Conservation (phyloP, 2,329 filamentous ascomycete species). For the Fusarium chlamydosporum region DNA sequence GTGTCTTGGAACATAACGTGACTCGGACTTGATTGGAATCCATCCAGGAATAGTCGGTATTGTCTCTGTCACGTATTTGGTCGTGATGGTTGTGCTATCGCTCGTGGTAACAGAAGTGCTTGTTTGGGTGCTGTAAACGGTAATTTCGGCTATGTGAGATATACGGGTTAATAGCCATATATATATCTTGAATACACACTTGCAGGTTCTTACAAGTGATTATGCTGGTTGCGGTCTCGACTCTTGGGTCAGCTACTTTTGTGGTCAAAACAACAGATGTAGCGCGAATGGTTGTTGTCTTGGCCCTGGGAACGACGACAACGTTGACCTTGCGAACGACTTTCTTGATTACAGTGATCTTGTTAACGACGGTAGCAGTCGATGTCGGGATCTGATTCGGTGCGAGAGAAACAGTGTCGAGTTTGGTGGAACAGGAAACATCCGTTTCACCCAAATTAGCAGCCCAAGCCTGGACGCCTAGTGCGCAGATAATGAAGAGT, state of each 20-base stretch:
- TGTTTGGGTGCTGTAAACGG: not conserved
- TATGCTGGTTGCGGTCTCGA: not conserved
- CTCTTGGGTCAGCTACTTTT: not conserved
- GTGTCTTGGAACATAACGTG: not conserved
- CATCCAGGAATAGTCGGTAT: not conserved
- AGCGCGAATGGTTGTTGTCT: not conserved
- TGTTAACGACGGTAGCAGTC: not conserved
- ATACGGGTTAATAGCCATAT: not conserved
- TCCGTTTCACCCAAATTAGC: not conserved
- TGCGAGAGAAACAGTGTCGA: not conserved
- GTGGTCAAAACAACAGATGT: not conserved
- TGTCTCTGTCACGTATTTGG: not conserved
- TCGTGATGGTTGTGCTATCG: not conserved
- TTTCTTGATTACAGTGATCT: conserved; percentile 8
- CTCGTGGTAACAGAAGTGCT: not conserved
- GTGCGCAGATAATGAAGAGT: not conserved
- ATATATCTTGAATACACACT: not conserved
- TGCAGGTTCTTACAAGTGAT: not conserved
- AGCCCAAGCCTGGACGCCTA: not conserved
- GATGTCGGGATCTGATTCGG: not conserved
- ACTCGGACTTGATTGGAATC: not conserved
- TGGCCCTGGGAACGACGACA: not conserved
- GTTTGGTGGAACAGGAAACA: conserved; percentile 1
- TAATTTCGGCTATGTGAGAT: not conserved
- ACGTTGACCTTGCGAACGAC: conserved; percentile 14